Evolutionary conservation across 169 alveolate species (phyloP).

Genomic region (Hepatocystis sp.): DNA sequence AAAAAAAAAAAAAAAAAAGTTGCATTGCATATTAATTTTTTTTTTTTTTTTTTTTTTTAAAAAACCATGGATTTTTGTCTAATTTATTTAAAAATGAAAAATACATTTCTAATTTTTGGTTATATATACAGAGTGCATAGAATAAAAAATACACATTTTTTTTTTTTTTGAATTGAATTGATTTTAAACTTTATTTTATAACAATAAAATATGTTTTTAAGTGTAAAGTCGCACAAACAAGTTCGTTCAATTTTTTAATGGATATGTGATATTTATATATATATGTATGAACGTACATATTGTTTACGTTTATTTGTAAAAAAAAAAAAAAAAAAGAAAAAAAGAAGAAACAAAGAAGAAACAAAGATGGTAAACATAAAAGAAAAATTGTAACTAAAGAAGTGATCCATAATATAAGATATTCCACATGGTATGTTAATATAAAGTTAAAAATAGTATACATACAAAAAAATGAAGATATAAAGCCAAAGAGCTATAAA

Average conservation of each 20-base stretch:
- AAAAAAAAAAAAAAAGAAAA: too few relatives aligned
- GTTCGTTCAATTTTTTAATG: too few relatives aligned
- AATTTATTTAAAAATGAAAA: conserved; percentile 38
- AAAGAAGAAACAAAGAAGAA: too few relatives aligned
- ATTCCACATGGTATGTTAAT: too few relatives aligned
- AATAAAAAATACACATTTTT: conserved; percentile 2
- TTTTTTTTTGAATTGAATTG: conserved; percentile 29
- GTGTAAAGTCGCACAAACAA: conserved; percentile 26
- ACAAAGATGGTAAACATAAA: too few relatives aligned
- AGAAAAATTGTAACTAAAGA: too few relatives aligned
- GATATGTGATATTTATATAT: not conserved
- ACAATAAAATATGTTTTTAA: conserved; percentile 51
- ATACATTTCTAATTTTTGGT: conserved; percentile 20
- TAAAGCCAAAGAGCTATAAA: too few relatives aligned
- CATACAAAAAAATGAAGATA: too few relatives aligned
- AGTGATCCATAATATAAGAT: too few relatives aligned
- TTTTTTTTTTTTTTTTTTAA: conserved; percentile 17
- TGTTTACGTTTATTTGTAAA: too few relatives aligned
- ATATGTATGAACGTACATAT: not conserved
- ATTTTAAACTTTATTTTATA: conserved; percentile 38
- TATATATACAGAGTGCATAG: conserved; percentile 1
- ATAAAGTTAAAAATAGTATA: too few relatives aligned
- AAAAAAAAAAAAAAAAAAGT: conserved; percentile 1
- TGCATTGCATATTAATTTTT: not conserved
- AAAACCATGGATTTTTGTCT: conserved; percentile 50